Evolutionary conservation across 139 green algal genomes (phyloP).

Genomic region (Cymbomonas tetramitiformis): DNA sequence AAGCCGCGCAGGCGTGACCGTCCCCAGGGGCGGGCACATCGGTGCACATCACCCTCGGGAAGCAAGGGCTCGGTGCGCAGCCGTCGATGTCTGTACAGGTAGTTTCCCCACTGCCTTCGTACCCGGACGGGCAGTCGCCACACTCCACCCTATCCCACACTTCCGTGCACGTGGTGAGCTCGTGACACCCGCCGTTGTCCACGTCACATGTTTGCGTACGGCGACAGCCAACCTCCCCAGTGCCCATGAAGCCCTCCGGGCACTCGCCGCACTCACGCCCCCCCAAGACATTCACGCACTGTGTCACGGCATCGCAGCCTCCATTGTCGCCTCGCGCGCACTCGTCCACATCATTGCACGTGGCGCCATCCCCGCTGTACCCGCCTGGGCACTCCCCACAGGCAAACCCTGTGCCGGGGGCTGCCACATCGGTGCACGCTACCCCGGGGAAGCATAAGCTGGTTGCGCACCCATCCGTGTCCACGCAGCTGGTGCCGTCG

Average conservation of each 20-base stretch:
- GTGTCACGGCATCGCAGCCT: background rate
- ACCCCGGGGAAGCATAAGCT: no score
- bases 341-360: conserved; percentile 1
- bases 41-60: background rate
- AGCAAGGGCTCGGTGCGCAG: conserved; percentile 6
- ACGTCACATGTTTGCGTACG: background rate
- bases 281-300: background rate
- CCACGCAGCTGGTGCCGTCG: background rate
- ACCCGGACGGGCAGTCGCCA: background rate
- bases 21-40: background rate
- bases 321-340: background rate
- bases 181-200: conserved; percentile 10
- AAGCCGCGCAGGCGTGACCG: conserved; percentile 1
- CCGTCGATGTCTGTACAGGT: conserved; percentile 3
- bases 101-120: background rate
- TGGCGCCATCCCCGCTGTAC: background rate
- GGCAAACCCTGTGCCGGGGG: background rate
- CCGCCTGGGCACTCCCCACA: conserved; percentile 1
- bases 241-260: conserved; percentile 1
- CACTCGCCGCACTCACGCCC: conserved; percentile 1
- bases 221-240: background rate
- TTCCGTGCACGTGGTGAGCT: background rate
- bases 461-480: no score
- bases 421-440: no score
- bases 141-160: background rate